phyloP scores from a whole-genome alignment of 1,139 yeast species.

The Williopsis jadinii region DNA sequence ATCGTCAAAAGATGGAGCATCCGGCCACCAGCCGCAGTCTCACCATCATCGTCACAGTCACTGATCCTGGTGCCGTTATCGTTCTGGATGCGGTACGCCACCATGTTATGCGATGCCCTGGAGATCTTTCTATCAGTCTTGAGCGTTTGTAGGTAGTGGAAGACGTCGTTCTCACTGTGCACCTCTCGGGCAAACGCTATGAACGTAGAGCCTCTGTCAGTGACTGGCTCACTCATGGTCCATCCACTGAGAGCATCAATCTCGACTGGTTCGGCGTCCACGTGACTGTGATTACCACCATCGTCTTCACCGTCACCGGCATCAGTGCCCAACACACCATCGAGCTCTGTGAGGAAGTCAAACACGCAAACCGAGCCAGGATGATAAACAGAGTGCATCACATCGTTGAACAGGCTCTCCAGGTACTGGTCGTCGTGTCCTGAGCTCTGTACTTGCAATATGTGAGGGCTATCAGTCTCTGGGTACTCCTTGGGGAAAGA shows the following conservation, averaged over 20 bases:
- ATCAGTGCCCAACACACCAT: conserved; percentile 38
- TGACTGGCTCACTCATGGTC: conserved; percentile 67
- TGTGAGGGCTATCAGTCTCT: conserved; percentile 42
- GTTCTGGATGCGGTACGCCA: conserved; percentile 72
- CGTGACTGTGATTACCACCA: neutral
- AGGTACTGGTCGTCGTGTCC: conserved; percentile 34
- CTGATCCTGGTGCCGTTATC: conserved; percentile 51
- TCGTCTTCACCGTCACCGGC: conserved; percentile 12
- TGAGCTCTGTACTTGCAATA: conserved; percentile 42
- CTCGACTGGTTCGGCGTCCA: conserved; percentile 8
- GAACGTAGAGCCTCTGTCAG: conserved; percentile 82
- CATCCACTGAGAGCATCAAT: conserved; percentile 57
- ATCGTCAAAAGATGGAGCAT: conserved; percentile 66
- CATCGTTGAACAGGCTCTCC: conserved; percentile 37
- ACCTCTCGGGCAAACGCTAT: conserved; percentile 68
- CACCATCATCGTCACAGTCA: conserved; percentile 97
- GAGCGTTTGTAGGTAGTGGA: conserved; percentile 41
- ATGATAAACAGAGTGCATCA: conserved; percentile 41
- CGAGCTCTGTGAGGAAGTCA: conserved; percentile 66
- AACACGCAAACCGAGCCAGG: conserved; percentile 71
- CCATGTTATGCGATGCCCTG: conserved; percentile 73
- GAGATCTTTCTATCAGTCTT: conserved; percentile 60
- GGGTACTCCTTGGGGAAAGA: conserved; percentile 73
- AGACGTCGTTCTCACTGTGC: conserved; percentile 58
- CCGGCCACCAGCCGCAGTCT: conserved; percentile 91